Conservation (phyloP, 2,329 filamentous ascomycete species). For the Fusarium torulosum region DNA sequence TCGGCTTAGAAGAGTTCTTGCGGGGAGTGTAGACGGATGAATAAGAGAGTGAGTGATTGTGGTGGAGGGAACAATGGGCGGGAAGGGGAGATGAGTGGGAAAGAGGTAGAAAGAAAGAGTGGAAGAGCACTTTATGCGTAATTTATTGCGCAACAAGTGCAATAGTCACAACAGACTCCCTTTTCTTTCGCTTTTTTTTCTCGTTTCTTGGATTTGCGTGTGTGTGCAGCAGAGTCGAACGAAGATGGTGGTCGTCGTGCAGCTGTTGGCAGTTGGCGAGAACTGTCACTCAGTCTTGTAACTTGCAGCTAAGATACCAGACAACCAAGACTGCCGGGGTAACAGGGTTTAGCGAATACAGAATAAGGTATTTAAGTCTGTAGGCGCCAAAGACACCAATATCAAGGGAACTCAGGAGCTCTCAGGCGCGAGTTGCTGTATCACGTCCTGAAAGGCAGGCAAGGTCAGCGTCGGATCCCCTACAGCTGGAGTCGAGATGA, state of each 20-base stretch:
- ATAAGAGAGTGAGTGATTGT: constrained; percentile 1
- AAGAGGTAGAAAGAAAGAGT: background rate
- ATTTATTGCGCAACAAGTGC: background rate
- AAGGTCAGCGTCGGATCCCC: constrained; percentile 1
- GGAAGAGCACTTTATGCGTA: background rate
- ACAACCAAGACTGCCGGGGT: background rate
- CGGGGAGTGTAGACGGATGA: background rate
- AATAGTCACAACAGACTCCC: background rate
- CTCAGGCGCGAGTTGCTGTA: background rate
- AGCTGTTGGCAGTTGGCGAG: constrained; percentile 33
- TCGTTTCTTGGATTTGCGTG: background rate
- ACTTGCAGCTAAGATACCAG: background rate
- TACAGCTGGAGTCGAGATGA: background rate
- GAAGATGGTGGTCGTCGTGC: background rate
- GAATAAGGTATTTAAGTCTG: background rate
- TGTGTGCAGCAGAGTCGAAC: background rate
- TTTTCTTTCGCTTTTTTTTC: background rate
- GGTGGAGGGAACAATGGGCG: constrained; percentile 12
- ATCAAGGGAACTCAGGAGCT: background rate
- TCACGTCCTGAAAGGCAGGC: background rate
- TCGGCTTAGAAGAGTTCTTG: background rate
- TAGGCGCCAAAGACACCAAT: background rate
- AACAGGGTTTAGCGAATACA: background rate
- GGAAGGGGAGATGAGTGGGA: constrained; percentile 19
- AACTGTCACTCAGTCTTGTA: constrained; percentile 17